Percentiles rank a stretch among this genome's conserved stretches.
Evolutionary conservation across 1,284 basidiomycete genomes (phyloP).

Genomic region (Fomes fomentarius): DNA sequence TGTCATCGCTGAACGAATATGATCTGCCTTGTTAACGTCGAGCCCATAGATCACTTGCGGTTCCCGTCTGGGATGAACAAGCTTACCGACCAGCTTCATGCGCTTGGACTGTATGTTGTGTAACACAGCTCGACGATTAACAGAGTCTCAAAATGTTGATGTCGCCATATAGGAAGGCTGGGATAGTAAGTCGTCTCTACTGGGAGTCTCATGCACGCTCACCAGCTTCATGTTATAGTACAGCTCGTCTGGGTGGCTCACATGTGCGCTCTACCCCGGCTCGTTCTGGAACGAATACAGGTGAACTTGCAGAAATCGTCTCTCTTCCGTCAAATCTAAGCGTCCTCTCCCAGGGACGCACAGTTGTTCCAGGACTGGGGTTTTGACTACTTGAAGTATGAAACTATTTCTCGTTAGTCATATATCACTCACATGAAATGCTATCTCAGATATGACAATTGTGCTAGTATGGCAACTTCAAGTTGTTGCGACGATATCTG

Average conservation of each 20-base stretch:
- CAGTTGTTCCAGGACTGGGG: conserved; percentile 54
- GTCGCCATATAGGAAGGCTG: conserved; percentile 32
- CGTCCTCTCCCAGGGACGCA: conserved; percentile 33
- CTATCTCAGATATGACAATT: conserved; percentile 49
- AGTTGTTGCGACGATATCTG: neutral
- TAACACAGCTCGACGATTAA: no score
- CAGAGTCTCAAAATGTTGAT: no score
- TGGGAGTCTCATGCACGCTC: no score
- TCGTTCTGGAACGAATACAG: conserved; percentile 52
- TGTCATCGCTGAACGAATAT: no score
- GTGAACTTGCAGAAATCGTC: neutral
- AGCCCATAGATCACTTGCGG: conserved; percentile 29
- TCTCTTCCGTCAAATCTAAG: neutral
- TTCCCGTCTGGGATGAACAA: conserved; percentile 50
- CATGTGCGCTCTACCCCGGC: conserved; percentile 54
- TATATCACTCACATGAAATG: neutral
- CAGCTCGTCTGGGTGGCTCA: conserved; percentile 56
- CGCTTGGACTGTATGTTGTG: conserved; percentile 51
- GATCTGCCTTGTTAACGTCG: no score
- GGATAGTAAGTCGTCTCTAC: conserved; percentile 31
- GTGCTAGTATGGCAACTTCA: conserved; percentile 40
- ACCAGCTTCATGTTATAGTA: conserved; percentile 37
- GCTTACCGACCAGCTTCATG: conserved; percentile 48
- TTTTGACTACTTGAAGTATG: conserved; percentile 54
- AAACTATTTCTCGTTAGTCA: neutral